These are phyloP conservation scores for Choiromyces venosus DNA, from an alignment of 495 filamentous ascomycete genomes.

Conservation along the genomic window DNA sequence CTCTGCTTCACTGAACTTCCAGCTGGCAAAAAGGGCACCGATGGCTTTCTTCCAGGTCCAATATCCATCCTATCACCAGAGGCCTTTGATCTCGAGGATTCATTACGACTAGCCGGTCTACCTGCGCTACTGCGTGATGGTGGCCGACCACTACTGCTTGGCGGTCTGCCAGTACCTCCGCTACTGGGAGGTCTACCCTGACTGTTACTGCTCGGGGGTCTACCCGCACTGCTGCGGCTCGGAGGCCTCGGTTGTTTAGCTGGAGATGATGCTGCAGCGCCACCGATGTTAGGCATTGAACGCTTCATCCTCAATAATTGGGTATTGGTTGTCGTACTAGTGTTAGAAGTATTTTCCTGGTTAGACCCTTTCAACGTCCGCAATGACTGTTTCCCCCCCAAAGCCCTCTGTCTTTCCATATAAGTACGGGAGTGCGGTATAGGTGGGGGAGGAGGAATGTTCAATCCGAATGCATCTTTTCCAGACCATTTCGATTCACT, in stretches of 20 bases:
- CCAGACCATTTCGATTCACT: constrained; percentile 33
- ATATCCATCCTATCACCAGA: constrained; percentile 59
- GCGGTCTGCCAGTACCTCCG: constrained; percentile 31
- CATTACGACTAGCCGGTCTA: constrained; percentile 44
- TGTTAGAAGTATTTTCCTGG: constrained; percentile 42
- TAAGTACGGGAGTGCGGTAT: constrained; percentile 50
- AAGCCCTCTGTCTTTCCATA: constrained; percentile 52
- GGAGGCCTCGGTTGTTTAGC: constrained; percentile 40
- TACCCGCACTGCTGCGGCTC: constrained; percentile 37
- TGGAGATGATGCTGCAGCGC: constrained; percentile 44
- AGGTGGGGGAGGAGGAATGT: constrained; percentile 55
- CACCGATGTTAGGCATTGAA: constrained; percentile 71
- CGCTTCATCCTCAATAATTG: constrained; percentile 78
- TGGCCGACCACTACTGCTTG: constrained; percentile 43
- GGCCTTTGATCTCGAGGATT: constrained; percentile 62
- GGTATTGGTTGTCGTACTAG: constrained; percentile 58
- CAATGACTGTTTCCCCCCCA: constrained; percentile 54
- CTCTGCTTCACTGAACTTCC: constrained; percentile 68
- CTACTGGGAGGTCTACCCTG: constrained; percentile 35
- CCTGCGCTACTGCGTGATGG: constrained; percentile 47
- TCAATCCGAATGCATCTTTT: constrained; percentile 43
- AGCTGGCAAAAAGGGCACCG: constrained; percentile 71
- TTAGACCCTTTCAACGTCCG: constrained; percentile 52
- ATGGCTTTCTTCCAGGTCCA: constrained; percentile 53
- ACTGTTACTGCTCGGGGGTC: constrained; percentile 38